phyloP scores from a whole-genome alignment of 2,329 filamentous ascomycete species.

The Iodosphaeria phyllophila region DNA sequence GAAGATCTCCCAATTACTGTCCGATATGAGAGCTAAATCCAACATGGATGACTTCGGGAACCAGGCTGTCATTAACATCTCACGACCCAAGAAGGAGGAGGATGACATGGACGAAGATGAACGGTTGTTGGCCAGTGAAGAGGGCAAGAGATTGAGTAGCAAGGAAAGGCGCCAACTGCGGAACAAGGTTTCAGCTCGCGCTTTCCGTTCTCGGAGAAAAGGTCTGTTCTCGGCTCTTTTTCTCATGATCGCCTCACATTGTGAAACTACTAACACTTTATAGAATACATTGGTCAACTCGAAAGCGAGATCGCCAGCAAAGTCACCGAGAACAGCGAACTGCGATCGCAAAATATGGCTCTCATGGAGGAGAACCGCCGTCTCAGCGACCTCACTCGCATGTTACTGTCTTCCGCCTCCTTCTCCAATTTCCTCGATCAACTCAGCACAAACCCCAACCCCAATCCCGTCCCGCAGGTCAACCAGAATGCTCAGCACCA shows the following conservation, averaged over 20 bases:
- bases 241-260: no score
- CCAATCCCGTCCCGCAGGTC: slow-evolving; percentile 20
- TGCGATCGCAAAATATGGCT: slow-evolving; percentile 64
- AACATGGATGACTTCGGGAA: slow-evolving; percentile 31
- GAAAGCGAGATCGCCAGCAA: slow-evolving; percentile 76
- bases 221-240: slow-evolving; percentile 28
- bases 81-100: slow-evolving; percentile 75
- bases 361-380: slow-evolving; percentile 75
- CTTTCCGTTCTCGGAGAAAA: slow-evolving; percentile 95
- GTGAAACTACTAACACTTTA: slow-evolving; percentile 25
- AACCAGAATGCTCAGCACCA: no score
- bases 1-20: slow-evolving; percentile 81
- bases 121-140: slow-evolving; percentile 80
- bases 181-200: slow-evolving; percentile 96
- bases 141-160: slow-evolving; percentile 97
- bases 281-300: slow-evolving; percentile 93
- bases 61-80: slow-evolving; percentile 41
- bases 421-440: slow-evolving; percentile 69
- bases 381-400: slow-evolving; percentile 58
- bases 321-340: slow-evolving; percentile 64
- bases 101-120: slow-evolving; percentile 99
- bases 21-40: slow-evolving; percentile 72
- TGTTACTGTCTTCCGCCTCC: slow-evolving; percentile 61
- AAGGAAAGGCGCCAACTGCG: slow-evolving; percentile 94
- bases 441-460: slow-evolving; percentile 39